Conservation (phyloP, 2,329 filamentous ascomycete species). For the Teratosphaeria viscida region DNA sequence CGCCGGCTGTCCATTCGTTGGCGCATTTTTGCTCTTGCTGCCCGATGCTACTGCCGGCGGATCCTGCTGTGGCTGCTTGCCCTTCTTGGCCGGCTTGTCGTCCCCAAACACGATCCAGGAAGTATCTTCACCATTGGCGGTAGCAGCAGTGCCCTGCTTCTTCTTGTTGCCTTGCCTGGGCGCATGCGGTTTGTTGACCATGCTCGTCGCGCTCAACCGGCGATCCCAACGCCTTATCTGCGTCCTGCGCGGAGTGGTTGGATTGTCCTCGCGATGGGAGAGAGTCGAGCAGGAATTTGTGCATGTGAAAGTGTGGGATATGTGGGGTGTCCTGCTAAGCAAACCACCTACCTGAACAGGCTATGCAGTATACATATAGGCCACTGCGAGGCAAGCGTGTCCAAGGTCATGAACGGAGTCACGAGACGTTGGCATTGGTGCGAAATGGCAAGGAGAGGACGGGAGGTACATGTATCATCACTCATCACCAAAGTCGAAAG, state of each 20-base stretch:
- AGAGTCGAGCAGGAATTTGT: not conserved
- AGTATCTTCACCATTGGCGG: conserved; percentile 36
- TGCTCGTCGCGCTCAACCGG: conserved; percentile 9
- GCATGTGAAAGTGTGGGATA: not conserved
- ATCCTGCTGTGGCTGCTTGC: conserved; percentile 23
- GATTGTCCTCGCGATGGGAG: not conserved
- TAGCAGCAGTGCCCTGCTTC: conserved; percentile 18
- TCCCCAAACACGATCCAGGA: conserved; percentile 41
- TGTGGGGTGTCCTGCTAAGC: not conserved
- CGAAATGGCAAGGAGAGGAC: not conserved
- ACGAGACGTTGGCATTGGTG: not conserved
- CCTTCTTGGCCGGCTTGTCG: conserved; percentile 32
- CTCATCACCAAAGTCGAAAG: not conserved
- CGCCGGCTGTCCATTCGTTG: conserved; percentile 5
- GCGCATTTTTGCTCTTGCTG: conserved; percentile 21
- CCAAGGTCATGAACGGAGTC: not conserved
- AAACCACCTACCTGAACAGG: not conserved
- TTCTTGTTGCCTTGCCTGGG: conserved; percentile 33
- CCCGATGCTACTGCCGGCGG: conserved; percentile 8
- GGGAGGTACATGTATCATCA: not conserved
- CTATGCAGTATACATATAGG: not conserved
- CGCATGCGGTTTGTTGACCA: conserved; percentile 42
- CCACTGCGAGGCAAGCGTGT: not conserved
- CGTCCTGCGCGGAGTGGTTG: not conserved
- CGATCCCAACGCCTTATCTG: not conserved